Base-by-base conservation (phyloP, 1,284 basidiomycete species). In the Boletus hoseneyae region DNA sequence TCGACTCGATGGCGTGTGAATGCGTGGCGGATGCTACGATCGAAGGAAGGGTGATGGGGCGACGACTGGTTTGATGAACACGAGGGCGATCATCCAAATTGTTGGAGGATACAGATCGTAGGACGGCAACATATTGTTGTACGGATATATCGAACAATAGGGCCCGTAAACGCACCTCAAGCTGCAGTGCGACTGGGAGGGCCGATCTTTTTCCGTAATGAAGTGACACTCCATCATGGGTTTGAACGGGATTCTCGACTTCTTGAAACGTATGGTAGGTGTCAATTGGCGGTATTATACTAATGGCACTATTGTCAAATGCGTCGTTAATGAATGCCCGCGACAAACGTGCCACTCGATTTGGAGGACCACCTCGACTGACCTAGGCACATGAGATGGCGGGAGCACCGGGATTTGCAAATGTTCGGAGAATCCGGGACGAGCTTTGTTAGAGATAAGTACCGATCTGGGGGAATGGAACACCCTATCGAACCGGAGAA, bases 161-260 rank as follows among this genome's bases (percentile, higher is more conserved):
- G 6, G 7, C 18, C 12, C 27, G 42, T n/a, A 33, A 38, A 35
- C 42, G 25, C 9, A 15, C 19, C 25, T 25, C 23, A 5, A 6
- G 1, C 6, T 1, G 12, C 21, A n/a, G 25, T 19, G 13, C 12
- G 3, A 19, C 34, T 35, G 15, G 3, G 45, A 57, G 30, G 50
- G 55, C 19, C 58, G 37, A 55, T 60, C 46, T 44, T 33, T 16
- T 45, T 33, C 54, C 54, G 45, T 34, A 40, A 54, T 54, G 55
- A 59, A 38, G 34, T 35, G 21, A 32, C 27, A 29, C 39, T 29
- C 46, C 47, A 39, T 39, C 30, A 32, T 40, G n/a, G n/a, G n/a
- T n/a, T n/a, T n/a, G 35, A 23, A n/a, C 32, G 45, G 19, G 50
- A 43, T 51, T 50, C 42, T 32, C 35, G 27, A 15, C 40, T 58